Evolutionary conservation across 2,329 filamentous ascomycete genomes (phyloP).

Genomic region (Penicillium freii): DNA sequence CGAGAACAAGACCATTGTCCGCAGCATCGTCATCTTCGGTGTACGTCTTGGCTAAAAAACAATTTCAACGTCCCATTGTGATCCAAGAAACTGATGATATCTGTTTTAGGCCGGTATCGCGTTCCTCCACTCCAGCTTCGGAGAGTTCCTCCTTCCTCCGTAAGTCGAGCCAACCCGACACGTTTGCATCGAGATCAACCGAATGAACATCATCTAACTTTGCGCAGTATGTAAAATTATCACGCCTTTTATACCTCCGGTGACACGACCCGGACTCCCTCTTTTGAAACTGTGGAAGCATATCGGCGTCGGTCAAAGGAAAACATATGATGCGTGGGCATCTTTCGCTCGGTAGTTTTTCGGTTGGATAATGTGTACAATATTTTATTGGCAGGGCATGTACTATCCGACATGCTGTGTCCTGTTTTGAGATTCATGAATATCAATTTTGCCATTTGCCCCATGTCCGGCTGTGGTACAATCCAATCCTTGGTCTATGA

Average conservation of each 20-base stretch:
- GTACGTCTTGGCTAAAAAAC: conserved; percentile 48
- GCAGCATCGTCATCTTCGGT: conserved; percentile 66
- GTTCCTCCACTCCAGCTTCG: conserved; percentile 66
- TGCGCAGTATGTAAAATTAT: conserved; percentile 16
- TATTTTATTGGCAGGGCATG: conserved; percentile 18
- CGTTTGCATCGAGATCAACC: conserved; percentile 15
- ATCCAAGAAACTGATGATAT: conserved; percentile 14
- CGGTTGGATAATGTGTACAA: conserved; percentile 23
- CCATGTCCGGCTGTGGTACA: conserved; percentile 8
- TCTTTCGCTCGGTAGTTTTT: conserved; percentile 14
- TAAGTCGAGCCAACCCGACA: conserved; percentile 33
- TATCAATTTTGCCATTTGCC: conserved; percentile 22
- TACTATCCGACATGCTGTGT: conserved; percentile 7
- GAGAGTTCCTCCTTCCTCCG: conserved; percentile 66
- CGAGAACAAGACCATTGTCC: conserved; percentile 68
- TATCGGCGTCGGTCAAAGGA: conserved; percentile 21
- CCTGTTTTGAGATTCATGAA: conserved; percentile 19
- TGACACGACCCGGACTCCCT: conserved; percentile 12
- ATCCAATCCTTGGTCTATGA: not conserved
- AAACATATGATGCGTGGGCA: conserved; percentile 12
- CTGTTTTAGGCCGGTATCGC: conserved; percentile 60
- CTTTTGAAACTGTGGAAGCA: conserved; percentile 15
- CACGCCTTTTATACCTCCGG: conserved; percentile 9
- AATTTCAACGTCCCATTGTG: not conserved
- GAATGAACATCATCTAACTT: conserved; percentile 5